Percentiles rank a stretch among this genome's conserved stretches.
Evolutionary conservation across 129 eudicot genomes (phyloP).

Genomic region (Helianthus tuberosus): DNA sequence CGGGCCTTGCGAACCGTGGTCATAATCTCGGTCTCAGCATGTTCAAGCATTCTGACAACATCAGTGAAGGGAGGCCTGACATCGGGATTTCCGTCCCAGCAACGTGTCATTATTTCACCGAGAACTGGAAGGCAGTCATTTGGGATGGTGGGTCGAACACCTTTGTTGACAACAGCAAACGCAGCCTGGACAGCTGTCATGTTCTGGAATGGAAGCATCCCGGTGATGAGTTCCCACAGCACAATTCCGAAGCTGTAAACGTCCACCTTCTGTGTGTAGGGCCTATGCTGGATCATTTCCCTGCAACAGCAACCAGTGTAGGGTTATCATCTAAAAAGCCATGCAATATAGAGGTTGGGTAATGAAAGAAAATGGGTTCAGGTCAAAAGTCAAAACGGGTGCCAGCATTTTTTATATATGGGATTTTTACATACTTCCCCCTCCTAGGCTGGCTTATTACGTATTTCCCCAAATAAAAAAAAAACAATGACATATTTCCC

Average conservation of each 20-base stretch:
- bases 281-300: conserved; percentile 31
- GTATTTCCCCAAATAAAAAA: too few species aligned
- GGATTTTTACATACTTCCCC: too few species aligned
- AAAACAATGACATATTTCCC: too few species aligned
- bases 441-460: too few species aligned
- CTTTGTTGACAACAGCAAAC: conserved; percentile 67
- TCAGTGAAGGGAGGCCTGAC: conserved; percentile 48
- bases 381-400: too few species aligned
- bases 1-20: conserved; percentile 54
- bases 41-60: conserved; percentile 72
- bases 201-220: conserved; percentile 93
- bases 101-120: conserved; percentile 78
- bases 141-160: conserved; percentile 57
- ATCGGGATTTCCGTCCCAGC: conserved; percentile 88
- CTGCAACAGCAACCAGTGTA: conserved; percentile 40
- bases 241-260: conserved; percentile 95
- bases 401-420: too few species aligned
- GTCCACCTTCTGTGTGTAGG: conserved; percentile 89
- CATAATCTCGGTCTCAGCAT: conserved; percentile 82
- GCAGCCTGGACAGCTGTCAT: conserved; percentile 99
- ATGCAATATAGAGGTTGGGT: too few species aligned
- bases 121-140: conserved; percentile 85
- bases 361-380: too few species aligned
- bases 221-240: conserved; percentile 91
- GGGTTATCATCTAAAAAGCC: too few species aligned